Percentiles rank a stretch among this genome's conserved stretches.
phyloP scores from a whole-genome alignment of 2,329 filamentous ascomycete species.

The Beauveria varroae region DNA sequence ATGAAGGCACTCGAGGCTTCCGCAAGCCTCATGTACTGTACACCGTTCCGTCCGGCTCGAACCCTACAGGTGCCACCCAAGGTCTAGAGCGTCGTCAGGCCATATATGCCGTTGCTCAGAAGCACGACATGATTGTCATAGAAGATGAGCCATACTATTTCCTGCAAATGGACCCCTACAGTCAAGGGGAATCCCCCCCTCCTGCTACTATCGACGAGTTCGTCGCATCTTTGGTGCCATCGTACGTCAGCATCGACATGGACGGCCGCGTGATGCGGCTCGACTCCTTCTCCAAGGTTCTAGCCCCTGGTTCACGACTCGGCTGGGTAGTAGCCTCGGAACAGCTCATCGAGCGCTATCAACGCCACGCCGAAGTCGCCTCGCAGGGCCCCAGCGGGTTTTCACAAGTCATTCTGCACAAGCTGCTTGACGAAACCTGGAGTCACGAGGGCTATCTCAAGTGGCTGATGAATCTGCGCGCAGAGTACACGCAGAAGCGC shows the following conservation, averaged over 20 bases:
- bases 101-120: conserved; percentile 70
- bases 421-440: conserved; percentile 89
- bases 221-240: conserved; percentile 53
- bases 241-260: conserved; percentile 69
- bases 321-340: conserved; percentile 88
- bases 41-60: conserved; percentile 70
- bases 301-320: conserved; percentile 71
- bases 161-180: conserved; percentile 77
- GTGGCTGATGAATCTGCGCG: conserved; percentile 78
- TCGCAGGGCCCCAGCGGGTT: conserved; percentile 83
- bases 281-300: conserved; percentile 90
- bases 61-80: conserved; percentile 84
- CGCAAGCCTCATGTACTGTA: conserved; percentile 50
- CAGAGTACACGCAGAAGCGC: conserved; percentile 73
- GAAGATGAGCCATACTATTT: conserved; percentile 97
- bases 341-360: conserved; percentile 76
- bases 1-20: conserved; percentile 33
- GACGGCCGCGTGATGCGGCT: conserved; percentile 86
- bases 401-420: conserved; percentile 76
- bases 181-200: conserved; percentile 39
- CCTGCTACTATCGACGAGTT: conserved; percentile 64
- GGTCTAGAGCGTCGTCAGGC: conserved; percentile 57
- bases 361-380: conserved; percentile 73
- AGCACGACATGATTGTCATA: conserved; percentile 79
- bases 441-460: conserved; percentile 82